Evolutionary conservation across 768 basidiomycete genomes (phyloP), one percentile per base, ranked within the genome.

Genomic region (Leccinellum luteum): DNA sequence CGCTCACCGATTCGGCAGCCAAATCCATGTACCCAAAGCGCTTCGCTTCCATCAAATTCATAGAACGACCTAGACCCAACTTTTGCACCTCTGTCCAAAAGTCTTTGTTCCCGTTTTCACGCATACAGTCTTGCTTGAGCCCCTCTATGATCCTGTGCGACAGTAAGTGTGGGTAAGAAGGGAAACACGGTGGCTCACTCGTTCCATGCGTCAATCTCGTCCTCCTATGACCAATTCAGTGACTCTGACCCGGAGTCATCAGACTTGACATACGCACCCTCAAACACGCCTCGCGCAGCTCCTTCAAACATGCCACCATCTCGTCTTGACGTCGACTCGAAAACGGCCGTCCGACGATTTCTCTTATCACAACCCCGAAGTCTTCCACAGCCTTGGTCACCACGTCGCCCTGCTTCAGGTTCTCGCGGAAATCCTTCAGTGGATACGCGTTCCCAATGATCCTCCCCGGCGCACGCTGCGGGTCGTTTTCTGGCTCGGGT

Each of bases 371-470:
- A 15, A 70, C 78, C 13, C 79, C 84, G 48, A 95, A 72, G 70
- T 94, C 94, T 63, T 89, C 85, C 8, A 93, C 88, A 0, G 92
- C 92, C 73, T 95, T 93, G 14, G 81, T 84, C 38, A 94, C 90
- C 19, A 93, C 75, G 69, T 93, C 92, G 0, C 91, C 92, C 53
- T 80, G 80, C 27, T 77, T 79, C 32, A 90, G 74, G 66, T 91
- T 89, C 64, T 79, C 76, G 58, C 77, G 75, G 75, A 95, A 97
- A 71, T 96, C 94, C 48, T 76, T 75, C 52, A 95, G 75, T 1
- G 94, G 94, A 61, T 79, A 78, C 0, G 86, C 84, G 38, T 78
- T 82, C 9, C 91, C 89, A 38, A 96, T 84, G 52, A 95, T 88
- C 49, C 90, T 76, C 5, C 90, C 90, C 0, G 84, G 80, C 15